Base-by-base conservation (phyloP, 2,329 filamentous ascomycete species). In the Cercospora beticola region DNA sequence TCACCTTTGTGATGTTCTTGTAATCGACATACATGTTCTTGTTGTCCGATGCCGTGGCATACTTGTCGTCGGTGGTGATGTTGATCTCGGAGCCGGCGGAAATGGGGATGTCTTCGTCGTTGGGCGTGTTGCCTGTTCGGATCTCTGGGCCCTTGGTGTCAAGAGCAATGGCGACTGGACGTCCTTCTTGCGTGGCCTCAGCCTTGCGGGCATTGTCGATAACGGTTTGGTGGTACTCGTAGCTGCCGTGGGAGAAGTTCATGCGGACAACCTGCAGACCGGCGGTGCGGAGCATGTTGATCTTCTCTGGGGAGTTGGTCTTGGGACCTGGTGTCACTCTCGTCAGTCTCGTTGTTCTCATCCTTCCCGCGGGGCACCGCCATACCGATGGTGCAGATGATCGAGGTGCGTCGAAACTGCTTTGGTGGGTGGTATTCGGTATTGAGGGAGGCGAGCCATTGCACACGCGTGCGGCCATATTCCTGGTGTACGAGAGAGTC, bases 1-100 rank as follows among this genome's bases (percentile, higher is more conserved):
- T 98, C 77, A 99, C 95, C 86, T 96, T 97, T 84, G 94, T 97
- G 83, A 99, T 98, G 87, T 99, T 99, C 90, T 97, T 96, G 88
- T 99, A 98, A 86, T 98, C 94, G 78, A 98, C 91, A 79, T 93
- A 97, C 95, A 99, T 97, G 87, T 97, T 97, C 84, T 94, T 88
- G 76, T 92, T 90, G 82, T 96, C 92, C 78, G 90, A 94, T 68
- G 88, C 83, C 67, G 90, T 91, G 76, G 91, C 91, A 82, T 97
- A 98, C 80, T 93, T 85, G 61, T 98, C 94, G 80, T 99, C 94
- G 68, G 95, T 99, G 79, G 95, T 97, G 83, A 99, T 92, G 88
- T 96, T 97, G 82, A 99, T 83, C 83, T 96, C 86, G 73, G 89
- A 88, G 76, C 94, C 94, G 63, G 89, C 91, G 74, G 88, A 83